Evolutionary conservation across 306 rosid species (phyloP), one percentile per base, ranked within the genome.

Genomic region (Trifolium fragiferum): DNA sequence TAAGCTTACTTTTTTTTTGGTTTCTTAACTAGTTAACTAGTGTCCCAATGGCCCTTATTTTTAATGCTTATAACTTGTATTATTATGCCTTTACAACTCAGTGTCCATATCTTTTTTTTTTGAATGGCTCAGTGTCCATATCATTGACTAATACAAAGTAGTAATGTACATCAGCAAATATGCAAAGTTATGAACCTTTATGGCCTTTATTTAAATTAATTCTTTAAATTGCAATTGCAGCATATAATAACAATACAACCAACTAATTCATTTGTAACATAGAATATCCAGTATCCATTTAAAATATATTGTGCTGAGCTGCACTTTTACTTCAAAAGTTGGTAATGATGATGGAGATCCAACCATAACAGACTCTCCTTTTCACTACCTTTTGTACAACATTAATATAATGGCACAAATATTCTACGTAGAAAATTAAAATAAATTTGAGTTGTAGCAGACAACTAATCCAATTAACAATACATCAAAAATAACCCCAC

Each of bases 401-500:
- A 77, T 65, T 73, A 58, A 35, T 38, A 51, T 77, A 70, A 75
- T 70, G 70, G 69, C 37, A 59, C 85, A 66, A 72, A 76, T 76
- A 67, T 61, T 72, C 72, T 74, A 61, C 81, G 65, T 59, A 53
- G 66, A 81, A 66, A 59, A 80, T 13, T 53, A 53, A 51, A 18
- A 8, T 66, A 76, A 71, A 15, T 33, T 3, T 37, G 25, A 61
- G 68, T 63, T 67, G 72, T 63, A 66, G 59, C 30, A 46, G 68
- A 58, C 65, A 71, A 59, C 38, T 40, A 47, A 76, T 37, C 74
- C 59, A 15, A 61, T 66, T 72, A 68, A 75, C 21, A 66, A 51
- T 62, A 63, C 60, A 53, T 81, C 81, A 40, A 64, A 72, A 76
- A 64, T 72, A 73, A 44, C 83, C 83, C 76, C 77, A 87, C 73